Evolutionary conservation across 2,329 filamentous ascomycete genomes (phyloP).

Genomic region (Plectosphaerella sp.): DNA sequence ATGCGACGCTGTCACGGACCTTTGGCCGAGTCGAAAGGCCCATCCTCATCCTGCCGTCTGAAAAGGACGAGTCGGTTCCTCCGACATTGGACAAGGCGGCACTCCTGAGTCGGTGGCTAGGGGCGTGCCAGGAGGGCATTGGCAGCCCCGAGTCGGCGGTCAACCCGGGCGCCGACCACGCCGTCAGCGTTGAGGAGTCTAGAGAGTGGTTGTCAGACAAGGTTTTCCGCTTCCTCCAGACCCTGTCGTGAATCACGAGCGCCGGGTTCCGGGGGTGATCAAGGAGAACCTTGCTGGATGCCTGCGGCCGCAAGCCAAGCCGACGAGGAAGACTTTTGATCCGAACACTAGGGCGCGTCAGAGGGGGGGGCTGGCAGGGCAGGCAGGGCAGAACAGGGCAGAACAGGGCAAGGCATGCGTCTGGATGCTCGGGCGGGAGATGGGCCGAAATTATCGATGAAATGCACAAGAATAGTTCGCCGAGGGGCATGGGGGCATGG

Average conservation of each 20-base stretch:
- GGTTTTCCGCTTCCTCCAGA: conserved; percentile 40
- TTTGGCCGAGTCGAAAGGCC: conserved; percentile 61
- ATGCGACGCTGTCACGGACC: conserved; percentile 48
- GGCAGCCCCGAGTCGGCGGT: conserved; percentile 47
- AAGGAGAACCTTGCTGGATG: no score
- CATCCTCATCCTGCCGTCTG: conserved; percentile 61
- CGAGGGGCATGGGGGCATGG: no score
- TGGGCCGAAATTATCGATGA: no score
- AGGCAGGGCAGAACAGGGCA: no score
- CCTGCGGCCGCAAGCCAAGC: no score
- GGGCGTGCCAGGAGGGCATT: conserved; percentile 28
- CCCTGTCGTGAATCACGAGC: background rate
- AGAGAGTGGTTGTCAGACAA: conserved; percentile 43
- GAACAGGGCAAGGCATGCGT: no score
- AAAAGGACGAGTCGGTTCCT: conserved; percentile 61
- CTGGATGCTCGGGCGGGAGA: no score
- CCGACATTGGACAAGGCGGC: conserved; percentile 48
- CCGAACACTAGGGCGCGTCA: no score
- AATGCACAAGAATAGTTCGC: no score
- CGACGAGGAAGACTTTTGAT: no score
- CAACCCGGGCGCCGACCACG: conserved; percentile 48
- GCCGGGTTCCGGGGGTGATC: no score
- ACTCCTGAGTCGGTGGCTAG: conserved; percentile 53
- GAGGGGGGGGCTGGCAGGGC: no score
- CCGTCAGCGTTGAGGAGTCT: conserved; percentile 37